Evolutionary conservation across 768 basidiomycete species (phyloP).

Genomic region (Austroboletus festivus): DNA sequence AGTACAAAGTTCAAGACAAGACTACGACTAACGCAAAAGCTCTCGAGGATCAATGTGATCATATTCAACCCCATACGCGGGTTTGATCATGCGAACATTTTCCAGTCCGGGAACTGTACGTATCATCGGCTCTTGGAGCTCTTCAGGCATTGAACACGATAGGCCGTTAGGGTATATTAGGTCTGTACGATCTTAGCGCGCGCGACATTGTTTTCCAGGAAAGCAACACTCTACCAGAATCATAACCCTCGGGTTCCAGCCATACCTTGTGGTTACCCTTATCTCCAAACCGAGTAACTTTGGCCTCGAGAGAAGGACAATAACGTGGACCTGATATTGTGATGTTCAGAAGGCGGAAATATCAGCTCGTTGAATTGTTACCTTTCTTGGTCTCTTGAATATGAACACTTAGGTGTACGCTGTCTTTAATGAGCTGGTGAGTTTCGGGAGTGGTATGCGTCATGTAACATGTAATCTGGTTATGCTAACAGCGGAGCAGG

Average conservation of each 20-base stretch:
- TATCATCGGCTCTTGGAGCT: slow-evolving; percentile 79
- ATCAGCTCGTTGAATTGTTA: slow-evolving; percentile 16
- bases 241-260: slow-evolving; percentile 92
- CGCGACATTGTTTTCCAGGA: too few species aligned
- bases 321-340: slow-evolving; percentile 71
- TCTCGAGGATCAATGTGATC: slow-evolving; percentile 88
- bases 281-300: slow-evolving; percentile 74
- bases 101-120: slow-evolving; percentile 83
- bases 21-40: slow-evolving; percentile 52
- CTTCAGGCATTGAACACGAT: slow-evolving; percentile 84
- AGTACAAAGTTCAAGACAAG: neutral
- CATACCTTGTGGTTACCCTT: slow-evolving; percentile 74
- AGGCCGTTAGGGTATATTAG: slow-evolving; percentile 89
- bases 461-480: slow-evolving; percentile 70
- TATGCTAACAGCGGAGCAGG: slow-evolving; percentile 42
- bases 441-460: slow-evolving; percentile 73
- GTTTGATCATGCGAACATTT: slow-evolving; percentile 76
- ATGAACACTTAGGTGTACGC: slow-evolving; percentile 75
- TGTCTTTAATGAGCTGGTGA: slow-evolving; percentile 71
- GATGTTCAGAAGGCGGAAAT: neutral
- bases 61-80: slow-evolving; percentile 92
- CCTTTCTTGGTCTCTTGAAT: slow-evolving; percentile 90
- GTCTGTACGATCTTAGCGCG: slow-evolving; percentile 41
- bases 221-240: slow-evolving; percentile 56
- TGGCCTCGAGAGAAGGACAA: slow-evolving; percentile 88